Percentiles rank a stretch among this genome's conserved stretches.
These are phyloP conservation scores for Platanus orientalis DNA, from an alignment of 164 flowering plant species.

Conservation along the genomic window DNA sequence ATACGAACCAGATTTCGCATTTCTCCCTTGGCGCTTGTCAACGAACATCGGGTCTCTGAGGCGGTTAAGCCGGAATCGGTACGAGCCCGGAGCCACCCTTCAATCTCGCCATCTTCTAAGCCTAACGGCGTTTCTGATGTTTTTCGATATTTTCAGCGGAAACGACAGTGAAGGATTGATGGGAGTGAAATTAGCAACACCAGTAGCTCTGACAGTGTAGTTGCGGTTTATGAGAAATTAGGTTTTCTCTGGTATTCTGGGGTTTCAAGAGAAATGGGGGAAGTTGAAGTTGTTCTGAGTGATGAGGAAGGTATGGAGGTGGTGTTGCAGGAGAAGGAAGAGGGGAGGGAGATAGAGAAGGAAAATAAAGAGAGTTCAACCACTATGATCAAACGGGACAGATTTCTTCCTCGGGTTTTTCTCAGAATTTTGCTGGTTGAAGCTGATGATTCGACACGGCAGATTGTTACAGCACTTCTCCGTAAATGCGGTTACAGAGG, in stretches of 20 bases:
- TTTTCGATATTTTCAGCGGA: background rate
- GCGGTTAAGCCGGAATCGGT: no score
- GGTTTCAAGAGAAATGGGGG: slow-evolving; percentile 20
- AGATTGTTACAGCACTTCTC: slow-evolving; percentile 73
- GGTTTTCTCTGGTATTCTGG: background rate
- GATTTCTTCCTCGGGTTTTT: slow-evolving; percentile 41
- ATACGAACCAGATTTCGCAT: no score
- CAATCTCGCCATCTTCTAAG: no score
- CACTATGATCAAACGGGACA: slow-evolving; percentile 37
- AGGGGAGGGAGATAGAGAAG: background rate
- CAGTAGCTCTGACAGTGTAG: background rate
- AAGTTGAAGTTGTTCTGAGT: slow-evolving; percentile 25
- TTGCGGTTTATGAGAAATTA: background rate
- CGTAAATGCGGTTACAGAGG: slow-evolving; percentile 83
- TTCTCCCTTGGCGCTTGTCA: no score
- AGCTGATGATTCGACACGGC: slow-evolving; percentile 84
- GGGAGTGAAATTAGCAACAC: background rate
- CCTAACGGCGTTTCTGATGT: background rate
- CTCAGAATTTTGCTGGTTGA: slow-evolving; percentile 79
- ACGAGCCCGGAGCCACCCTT: background rate
- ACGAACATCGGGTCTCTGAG: no score
- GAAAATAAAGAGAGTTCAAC: slow-evolving; percentile 3
- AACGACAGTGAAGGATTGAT: no score
- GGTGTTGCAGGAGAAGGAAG: slow-evolving; percentile 12
- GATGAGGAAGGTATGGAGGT: slow-evolving; percentile 19